Percentiles rank a stretch among this genome's conserved stretches.
Conservation (phyloP, 2,329 filamentous ascomycete genomes). For the Aspergillus sp. region DNA sequence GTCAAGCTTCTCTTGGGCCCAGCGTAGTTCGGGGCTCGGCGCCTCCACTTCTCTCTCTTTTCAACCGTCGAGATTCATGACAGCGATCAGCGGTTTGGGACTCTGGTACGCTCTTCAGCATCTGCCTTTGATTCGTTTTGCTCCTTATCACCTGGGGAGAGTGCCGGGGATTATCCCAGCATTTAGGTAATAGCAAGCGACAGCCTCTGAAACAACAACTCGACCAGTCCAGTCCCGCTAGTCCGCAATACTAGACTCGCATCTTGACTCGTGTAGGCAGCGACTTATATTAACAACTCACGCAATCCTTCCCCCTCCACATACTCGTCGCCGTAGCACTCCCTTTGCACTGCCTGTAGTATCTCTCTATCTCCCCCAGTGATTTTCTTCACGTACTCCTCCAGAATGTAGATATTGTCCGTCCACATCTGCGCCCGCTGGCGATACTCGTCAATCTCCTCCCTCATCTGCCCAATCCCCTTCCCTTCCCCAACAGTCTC, state of each 20-base stretch:
- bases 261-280: constrained; percentile 1
- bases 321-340: constrained; percentile 55
- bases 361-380: constrained; percentile 45
- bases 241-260: background rate
- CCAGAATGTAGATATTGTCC: constrained; percentile 46
- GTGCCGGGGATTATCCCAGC: background rate
- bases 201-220: background rate
- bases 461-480: constrained; percentile 32
- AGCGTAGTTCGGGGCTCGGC: constrained; percentile 18
- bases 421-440: constrained; percentile 38
- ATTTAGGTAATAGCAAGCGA: background rate
- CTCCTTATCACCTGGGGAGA: background rate
- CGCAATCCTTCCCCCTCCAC: constrained; percentile 54
- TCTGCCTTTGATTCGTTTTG: background rate
- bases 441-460: constrained; percentile 30
- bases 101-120: background rate
- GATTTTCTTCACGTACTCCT: constrained; percentile 40
- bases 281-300: constrained; percentile 30
- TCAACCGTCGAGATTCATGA: background rate
- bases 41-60: constrained; percentile 13
- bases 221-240: background rate
- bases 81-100: background rate
- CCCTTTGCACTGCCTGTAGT: constrained; percentile 43
- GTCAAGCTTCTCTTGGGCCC: constrained; percentile 37
- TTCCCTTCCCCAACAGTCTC: constrained; percentile 31